Base-by-base conservation (phyloP, 2,329 filamentous ascomycete genomes). In the Lecanicillium sp. region DNA sequence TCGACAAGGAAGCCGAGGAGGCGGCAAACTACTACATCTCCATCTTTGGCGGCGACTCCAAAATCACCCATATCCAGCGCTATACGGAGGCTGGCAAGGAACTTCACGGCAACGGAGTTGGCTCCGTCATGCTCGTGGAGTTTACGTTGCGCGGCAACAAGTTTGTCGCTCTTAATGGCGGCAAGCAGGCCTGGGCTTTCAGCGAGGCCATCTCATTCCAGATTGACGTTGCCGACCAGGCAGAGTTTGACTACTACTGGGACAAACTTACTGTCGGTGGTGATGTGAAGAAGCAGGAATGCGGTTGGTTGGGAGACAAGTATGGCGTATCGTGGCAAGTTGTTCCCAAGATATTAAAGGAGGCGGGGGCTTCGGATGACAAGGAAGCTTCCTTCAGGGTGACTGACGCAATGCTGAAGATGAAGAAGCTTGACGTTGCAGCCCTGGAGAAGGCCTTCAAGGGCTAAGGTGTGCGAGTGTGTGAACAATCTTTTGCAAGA, bases 271-370 rank as follows among this genome's bases (percentile, higher is more conserved):
- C 53, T 8, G 60, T 62, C 35, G 66, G 61, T 4, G 64, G 60
- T 2, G 60, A 65, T 35, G 48, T 49, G 43, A 44, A 49, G 7
- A 56, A 53, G 39, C 55, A 60, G 47, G 49, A 57, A 40, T 70
- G 68, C 44, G 65, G 67, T 3, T 71, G 67, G 68, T 33, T 69
- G 30, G 54, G 49, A 5, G 68, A 72, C 46, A 61, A 58, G 51
- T 71, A 59, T 46, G 68, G 68, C 4, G 50, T 71, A 10, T 46
- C 52, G 11, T 72, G 69, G 68, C 69, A 72, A 56, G 53, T 72
- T 25, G 51, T 65, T 30, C 67, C 68, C 4, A 57, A 43, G 43
- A 43, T 34, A 15, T 44, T 70, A 37, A 56, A 54, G 47, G 51
- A 58, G 39, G 50, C 61, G 49, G 38, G 67, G 43, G 35, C 43